Conservation (phyloP, 352 stramenopile genomes). For the Phytophthora vignae region DNA sequence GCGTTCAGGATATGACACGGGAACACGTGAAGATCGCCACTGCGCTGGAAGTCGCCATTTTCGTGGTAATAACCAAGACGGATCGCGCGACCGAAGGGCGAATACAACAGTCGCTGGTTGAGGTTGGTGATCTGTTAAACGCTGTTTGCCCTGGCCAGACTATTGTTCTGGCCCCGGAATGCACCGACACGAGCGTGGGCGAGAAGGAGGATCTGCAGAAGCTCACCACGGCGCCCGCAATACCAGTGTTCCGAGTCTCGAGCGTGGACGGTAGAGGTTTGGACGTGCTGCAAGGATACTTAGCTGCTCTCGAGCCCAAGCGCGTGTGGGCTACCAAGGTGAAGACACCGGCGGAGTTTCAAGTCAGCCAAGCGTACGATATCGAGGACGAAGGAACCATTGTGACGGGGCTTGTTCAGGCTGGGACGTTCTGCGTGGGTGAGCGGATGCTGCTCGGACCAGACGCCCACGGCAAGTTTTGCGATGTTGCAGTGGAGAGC, state of each 20-base stretch:
- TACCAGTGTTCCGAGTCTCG: constrained; percentile 75
- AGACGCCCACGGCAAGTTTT: constrained; percentile 63
- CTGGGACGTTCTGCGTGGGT: constrained; percentile 67
- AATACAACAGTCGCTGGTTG: constrained; percentile 58
- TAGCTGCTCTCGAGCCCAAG: constrained; percentile 66
- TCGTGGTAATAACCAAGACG: constrained; percentile 87
- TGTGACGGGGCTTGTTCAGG: constrained; percentile 76
- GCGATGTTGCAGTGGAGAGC: constrained; percentile 70
- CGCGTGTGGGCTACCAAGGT: constrained; percentile 66
- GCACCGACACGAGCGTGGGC: constrained; percentile 1
- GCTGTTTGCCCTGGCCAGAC: constrained; percentile 38
- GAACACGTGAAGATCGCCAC: constrained; percentile 84
- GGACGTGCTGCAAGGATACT: constrained; percentile 62
- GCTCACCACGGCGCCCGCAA: constrained; percentile 20
- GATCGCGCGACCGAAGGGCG: constrained; percentile 53
- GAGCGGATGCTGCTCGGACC: constrained; percentile 78
- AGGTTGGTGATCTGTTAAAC: constrained; percentile 56
- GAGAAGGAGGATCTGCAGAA: constrained; percentile 24
- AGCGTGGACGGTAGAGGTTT: constrained; percentile 66
- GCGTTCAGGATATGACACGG: constrained; percentile 79
- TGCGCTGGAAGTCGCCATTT: constrained; percentile 73
- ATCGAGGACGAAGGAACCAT: constrained; percentile 75
- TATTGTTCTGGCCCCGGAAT: constrained; percentile 25
- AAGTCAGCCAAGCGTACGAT: constrained; percentile 83
- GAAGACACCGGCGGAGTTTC: constrained; percentile 69